Conservation (phyloP, 139 green algal species). For the Chlorella sp. region DNA sequence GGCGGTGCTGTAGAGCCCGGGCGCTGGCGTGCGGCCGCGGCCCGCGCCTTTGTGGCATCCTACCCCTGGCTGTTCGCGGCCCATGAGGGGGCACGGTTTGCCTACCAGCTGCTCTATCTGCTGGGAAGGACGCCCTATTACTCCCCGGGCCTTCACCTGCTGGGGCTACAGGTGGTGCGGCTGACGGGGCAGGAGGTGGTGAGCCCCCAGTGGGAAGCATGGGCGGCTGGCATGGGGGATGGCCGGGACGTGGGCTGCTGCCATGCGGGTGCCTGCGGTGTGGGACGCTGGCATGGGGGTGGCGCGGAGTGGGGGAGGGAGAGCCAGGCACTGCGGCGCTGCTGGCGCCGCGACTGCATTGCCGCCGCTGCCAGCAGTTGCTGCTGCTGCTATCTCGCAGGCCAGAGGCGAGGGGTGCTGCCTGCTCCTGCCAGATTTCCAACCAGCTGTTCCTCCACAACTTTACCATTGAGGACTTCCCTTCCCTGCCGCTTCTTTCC, state of each 20-base stretch:
- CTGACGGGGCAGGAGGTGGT: conserved; percentile 72
- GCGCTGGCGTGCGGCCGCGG: background rate
- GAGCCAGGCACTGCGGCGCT: no score
- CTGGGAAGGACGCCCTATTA: conserved; percentile 61
- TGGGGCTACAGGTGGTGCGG: conserved; percentile 68
- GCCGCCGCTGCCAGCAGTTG: no score
- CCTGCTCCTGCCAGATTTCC: no score
- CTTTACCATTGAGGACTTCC: background rate
- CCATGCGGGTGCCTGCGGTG: no score
- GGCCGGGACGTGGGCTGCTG: no score
- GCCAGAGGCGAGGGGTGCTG: no score
- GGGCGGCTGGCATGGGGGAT: no score
- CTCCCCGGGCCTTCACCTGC: conserved; percentile 63
- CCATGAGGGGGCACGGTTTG: conserved; percentile 64
- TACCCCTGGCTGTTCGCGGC: conserved; percentile 68
- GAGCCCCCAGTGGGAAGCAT: background rate
- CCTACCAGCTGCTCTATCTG: conserved; percentile 82
- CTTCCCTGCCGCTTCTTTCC: background rate
- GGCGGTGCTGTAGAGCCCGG: conserved; percentile 16
- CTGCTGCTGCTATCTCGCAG: background rate
- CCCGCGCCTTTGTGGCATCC: conserved; percentile 39
- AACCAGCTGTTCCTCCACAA: background rate
- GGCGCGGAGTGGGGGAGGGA: no score
- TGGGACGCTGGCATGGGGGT: no score
- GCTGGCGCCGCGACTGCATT: no score